Evolutionary conservation across 208 protist species (phyloP).

Genomic region (Acanthamoeba quina): DNA sequence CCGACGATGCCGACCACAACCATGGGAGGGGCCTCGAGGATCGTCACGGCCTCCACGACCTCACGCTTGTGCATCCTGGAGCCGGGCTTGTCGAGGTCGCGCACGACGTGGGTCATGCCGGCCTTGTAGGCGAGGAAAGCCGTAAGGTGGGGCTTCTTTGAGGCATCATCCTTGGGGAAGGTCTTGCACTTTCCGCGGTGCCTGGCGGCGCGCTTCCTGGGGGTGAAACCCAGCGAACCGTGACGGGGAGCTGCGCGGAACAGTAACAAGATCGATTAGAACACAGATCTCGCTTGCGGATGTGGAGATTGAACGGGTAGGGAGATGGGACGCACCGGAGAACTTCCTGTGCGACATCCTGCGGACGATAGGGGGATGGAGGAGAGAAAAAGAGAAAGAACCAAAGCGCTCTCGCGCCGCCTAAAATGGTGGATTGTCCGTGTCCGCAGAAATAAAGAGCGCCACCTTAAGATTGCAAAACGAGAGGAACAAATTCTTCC

Average conservation of each 20-base stretch:
- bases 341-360: constrained; percentile 72
- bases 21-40: constrained; percentile 99
- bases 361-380: constrained; percentile 10
- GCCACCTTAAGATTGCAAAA: background rate
- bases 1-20: constrained; percentile 98
- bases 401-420: background rate
- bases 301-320: background rate
- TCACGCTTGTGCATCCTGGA: constrained; percentile 98
- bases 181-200: constrained; percentile 92
- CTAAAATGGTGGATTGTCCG: background rate
- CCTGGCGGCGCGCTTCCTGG: constrained; percentile 96
- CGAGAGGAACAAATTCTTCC: background rate
- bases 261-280: background rate
- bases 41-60: constrained; percentile 98
- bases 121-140: constrained; percentile 99
- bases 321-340: constrained; percentile 20
- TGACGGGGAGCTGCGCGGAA: constrained; percentile 93
- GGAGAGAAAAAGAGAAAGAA: constrained; percentile 40
- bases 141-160: constrained; percentile 97
- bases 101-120: constrained; percentile 99
- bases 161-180: constrained; percentile 97
- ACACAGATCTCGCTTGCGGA: background rate
- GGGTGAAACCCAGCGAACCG: constrained; percentile 98
- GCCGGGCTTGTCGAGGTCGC: constrained; percentile 97
- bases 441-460: background rate